Percentiles rank a stretch among this genome's conserved stretches.
Evolutionary conservation across 1,139 yeast species (phyloP).

Genomic region (Schwanniomyces etchellsii): DNA sequence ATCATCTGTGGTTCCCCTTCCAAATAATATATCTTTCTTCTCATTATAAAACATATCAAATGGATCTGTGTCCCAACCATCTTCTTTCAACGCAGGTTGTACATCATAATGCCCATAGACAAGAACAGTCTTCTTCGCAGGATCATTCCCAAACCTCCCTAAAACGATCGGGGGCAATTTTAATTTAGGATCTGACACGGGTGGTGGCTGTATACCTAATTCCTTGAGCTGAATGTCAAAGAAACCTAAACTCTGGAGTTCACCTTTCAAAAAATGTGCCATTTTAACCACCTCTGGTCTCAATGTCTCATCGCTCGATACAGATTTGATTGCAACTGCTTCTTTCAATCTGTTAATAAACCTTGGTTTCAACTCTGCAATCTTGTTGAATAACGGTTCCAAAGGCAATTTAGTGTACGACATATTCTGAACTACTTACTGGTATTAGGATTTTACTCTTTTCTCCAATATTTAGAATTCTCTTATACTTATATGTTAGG

Average conservation of each 20-base stretch:
- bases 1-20: constrained; percentile 96
- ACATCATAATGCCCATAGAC: constrained; percentile 98
- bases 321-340: constrained; percentile 93
- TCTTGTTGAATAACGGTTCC: constrained; percentile 48
- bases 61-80: constrained; percentile 96
- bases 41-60: constrained; percentile 59
- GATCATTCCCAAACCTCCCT: constrained; percentile 79
- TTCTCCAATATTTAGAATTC: background rate
- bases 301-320: constrained; percentile 81
- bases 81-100: constrained; percentile 89
- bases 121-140: constrained; percentile 76
- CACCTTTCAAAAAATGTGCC: constrained; percentile 73
- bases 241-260: constrained; percentile 70
- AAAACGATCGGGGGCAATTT: constrained; percentile 90
- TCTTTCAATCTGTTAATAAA: constrained; percentile 64
- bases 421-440: constrained; percentile 11
- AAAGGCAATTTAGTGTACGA: constrained; percentile 37
- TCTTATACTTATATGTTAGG: background rate
- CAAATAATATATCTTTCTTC: constrained; percentile 63
- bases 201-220: constrained; percentile 87
- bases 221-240: constrained; percentile 75
- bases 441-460: background rate
- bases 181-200: constrained; percentile 57
- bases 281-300: constrained; percentile 84
- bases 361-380: constrained; percentile 65